Evolutionary conservation across 2,329 filamentous ascomycete genomes (phyloP), one percentile per base, ranked within the genome.

Genomic region (Rutstroemia sp.): DNA sequence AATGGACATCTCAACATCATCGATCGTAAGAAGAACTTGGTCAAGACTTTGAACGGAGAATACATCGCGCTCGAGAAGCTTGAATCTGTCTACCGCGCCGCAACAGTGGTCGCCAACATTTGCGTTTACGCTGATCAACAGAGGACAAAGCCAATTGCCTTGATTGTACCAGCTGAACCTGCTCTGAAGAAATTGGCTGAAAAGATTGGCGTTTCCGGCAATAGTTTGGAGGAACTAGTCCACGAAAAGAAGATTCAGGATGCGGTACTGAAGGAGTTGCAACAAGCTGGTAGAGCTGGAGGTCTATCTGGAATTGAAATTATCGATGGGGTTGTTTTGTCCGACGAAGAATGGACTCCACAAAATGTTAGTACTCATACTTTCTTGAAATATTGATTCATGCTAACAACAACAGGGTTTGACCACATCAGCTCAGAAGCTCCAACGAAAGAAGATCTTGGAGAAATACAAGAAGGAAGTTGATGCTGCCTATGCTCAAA

Each of bases 41-140:
- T 53, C 1, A 54, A 57, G 83, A 92, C 94, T 60, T 81, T 90
- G 61, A 90, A 91, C 59, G 92, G 92, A 64, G 92, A 97, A 78
- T 97, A 97, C 73, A 95, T 97, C 71, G 94, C 92, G 21, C 81
- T 99, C 4, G 92, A 97, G 77, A 96, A 92, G 77, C 84, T 97
- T 58, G 92, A 97, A 75, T 88, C 92, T 3, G 79, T 95, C 54
- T 97, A 96, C 76, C 86, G 92, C 60, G 85, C 89, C 47, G 82
- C 81, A 9, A 79, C 83, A n/a, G 81, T 87, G 9, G 90, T 96
- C 19, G 81, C 82, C 59, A 95, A 95, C 74, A 84, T 96, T 69
- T 94, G 94, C 77, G 80, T 96, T 44, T 88, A 94, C 68, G 92
- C 90, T 44, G 87, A 90, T 58, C 73, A 81, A 62, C 81, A 87